Percentiles rank a stretch among this genome's conserved stretches.
Evolutionary conservation across 441 rosid species (phyloP).

Genomic region (Croton laevigatus): DNA sequence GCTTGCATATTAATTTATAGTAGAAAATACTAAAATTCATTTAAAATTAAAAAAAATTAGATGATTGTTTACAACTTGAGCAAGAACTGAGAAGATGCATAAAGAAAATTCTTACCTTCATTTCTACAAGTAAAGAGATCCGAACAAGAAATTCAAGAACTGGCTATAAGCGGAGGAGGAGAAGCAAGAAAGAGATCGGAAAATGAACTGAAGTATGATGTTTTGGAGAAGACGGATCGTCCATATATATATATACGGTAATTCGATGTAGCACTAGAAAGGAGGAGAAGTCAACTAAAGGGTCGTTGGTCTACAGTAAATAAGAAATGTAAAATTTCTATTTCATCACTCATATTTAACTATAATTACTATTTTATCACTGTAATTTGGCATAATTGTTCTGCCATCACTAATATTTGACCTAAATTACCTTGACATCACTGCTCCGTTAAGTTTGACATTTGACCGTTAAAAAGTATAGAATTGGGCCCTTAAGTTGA

Average conservation of each 20-base stretch:
- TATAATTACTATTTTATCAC: too few relatives aligned
- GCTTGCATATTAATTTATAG: too few relatives aligned
- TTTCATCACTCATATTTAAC: too few relatives aligned
- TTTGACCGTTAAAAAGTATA: too few relatives aligned
- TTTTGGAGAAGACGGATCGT: neutral
- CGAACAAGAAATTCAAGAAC: neutral
- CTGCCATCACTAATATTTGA: too few relatives aligned
- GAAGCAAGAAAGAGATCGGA: neutral
- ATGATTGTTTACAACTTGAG: neutral
- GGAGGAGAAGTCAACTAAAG: neutral
- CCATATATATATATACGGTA: neutral
- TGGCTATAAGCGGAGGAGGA: neutral
- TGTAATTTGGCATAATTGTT: too few relatives aligned
- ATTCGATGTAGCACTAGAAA: too few relatives aligned
- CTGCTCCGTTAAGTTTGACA: too few relatives aligned
- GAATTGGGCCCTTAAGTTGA: too few relatives aligned
- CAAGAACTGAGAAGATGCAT: neutral
- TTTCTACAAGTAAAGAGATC: neutral
- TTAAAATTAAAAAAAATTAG: neutral
- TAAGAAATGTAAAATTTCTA: too few relatives aligned
- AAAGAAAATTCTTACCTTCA: constrained; percentile 7
- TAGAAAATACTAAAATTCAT: too few relatives aligned
- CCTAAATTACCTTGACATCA: too few relatives aligned
- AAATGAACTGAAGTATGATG: neutral
- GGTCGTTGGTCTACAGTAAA: neutral